A percentile compares a stretch with the other conserved stretches of the same genome.
These are phyloP conservation scores for Camellia sinensis DNA, from an alignment of 148 eudicot genomes.

Conservation along the genomic window DNA sequence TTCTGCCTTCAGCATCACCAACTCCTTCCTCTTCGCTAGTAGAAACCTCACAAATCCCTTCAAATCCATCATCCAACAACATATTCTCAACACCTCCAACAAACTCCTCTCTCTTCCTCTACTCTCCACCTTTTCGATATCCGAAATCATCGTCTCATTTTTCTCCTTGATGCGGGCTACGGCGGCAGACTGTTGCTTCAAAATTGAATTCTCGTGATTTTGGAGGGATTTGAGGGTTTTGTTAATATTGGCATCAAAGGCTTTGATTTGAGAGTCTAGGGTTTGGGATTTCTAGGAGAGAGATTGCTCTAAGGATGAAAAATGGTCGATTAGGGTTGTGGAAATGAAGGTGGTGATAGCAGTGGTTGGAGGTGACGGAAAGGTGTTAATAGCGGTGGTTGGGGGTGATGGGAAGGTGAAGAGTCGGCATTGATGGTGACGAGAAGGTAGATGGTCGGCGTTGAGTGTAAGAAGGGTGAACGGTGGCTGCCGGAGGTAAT, in stretches of 20 bases:
- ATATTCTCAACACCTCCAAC: conserved; percentile 27
- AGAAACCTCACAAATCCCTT: conserved; percentile 27
- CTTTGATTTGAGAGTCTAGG: conserved; percentile 40
- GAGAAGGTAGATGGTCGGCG: too few relatives aligned
- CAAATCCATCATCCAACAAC: conserved; percentile 44
- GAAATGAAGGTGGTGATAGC: conserved; percentile 37
- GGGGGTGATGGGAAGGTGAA: too few relatives aligned
- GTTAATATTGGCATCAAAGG: conserved; percentile 27
- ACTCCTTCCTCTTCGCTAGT: conserved; percentile 41
- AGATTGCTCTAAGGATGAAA: conserved; percentile 31
- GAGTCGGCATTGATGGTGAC: too few relatives aligned
- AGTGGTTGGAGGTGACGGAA: conserved; percentile 17
- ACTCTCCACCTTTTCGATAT: conserved; percentile 18
- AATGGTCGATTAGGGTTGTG: conserved; percentile 46
- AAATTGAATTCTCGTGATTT: conserved; percentile 40
- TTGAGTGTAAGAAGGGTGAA: too few relatives aligned
- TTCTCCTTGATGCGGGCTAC: conserved; percentile 30
- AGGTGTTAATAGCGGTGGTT: too few relatives aligned
- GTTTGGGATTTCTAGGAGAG: conserved; percentile 32
- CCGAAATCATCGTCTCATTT: conserved; percentile 30
- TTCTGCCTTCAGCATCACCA: conserved; percentile 29
- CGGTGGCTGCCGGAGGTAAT: too few relatives aligned
- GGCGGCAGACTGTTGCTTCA: conserved; percentile 18
- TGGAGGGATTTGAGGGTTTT: conserved; percentile 27
- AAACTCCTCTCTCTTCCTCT: conserved; percentile 9